Evolutionary conservation across 805 yeast species (phyloP), one percentile per base, ranked within the genome.

Genomic region (Candida ortonii): DNA sequence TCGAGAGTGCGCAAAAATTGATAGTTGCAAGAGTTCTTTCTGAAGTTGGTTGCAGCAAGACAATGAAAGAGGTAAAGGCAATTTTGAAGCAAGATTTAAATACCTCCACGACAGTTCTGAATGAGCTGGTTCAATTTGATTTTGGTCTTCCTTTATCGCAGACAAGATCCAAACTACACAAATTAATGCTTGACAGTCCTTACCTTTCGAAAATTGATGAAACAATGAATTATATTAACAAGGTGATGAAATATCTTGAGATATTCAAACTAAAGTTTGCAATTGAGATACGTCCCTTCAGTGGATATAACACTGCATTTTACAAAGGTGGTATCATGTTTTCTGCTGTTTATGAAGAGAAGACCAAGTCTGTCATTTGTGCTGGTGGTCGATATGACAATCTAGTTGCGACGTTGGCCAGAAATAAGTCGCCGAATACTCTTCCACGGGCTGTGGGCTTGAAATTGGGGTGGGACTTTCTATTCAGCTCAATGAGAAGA

Each of bases 321-420:
- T 93, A 89, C 53, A 66, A 70, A 23, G 78, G 79, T 12, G 95
- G 95, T 0, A 62, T 89, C 2, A 87, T 93, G 95, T 93, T 90
- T 55, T 95, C 87, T 47, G 86, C 84, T 0, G 73, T 87, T 1
- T 73, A 78, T 44, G 83, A 85, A 35, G 80, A 78, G 3, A 78
- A 69, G 48, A 52, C 43, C 55, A 65, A 52, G 37, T 46, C 64
- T 5, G 67, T 81, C 20, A 65, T 93, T 25, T 93, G 93, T 11
- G 90, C 93, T 0, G 99, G 99, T 28, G 99, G 99, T 3, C 67
- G 99, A 36, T 93, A 88, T 53, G 97, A 90, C 50, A 65, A 68
- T 14, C 67, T 93, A 44, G 74, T 88, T 10, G 65, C 76, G 3
- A 69, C 79, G 12, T 70, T 87, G 40, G 74, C 90, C 0, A 78